Conservation (phyloP, 2,329 filamentous ascomycete genomes). For the Fusarium sp. region DNA sequence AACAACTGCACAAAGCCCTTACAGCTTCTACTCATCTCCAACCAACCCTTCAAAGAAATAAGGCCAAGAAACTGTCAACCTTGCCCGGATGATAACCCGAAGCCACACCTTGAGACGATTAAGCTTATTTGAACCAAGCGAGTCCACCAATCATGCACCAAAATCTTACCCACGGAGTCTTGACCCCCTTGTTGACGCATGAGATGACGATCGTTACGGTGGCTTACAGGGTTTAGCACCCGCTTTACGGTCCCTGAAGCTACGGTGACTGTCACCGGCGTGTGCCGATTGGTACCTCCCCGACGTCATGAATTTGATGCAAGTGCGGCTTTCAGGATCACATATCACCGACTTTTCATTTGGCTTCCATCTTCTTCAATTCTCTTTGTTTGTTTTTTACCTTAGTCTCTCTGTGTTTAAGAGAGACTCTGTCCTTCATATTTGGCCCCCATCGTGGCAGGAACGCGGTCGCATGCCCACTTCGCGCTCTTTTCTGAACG, state of each 20-base stretch:
- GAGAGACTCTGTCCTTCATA: background rate
- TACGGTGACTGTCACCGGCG: conserved; percentile 15
- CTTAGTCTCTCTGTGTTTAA: no score
- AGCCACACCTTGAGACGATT: conserved; percentile 25
- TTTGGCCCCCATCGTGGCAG: background rate
- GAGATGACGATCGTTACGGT: background rate
- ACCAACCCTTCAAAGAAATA: background rate
- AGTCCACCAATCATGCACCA: conserved; percentile 8
- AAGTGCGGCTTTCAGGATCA: conserved; percentile 6
- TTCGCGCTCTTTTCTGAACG: conserved; percentile 4
- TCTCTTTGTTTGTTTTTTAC: no score
- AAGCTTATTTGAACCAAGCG: conserved; percentile 20
- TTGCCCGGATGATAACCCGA: background rate
- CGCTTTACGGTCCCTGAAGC: conserved; percentile 10
- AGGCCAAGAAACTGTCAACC: background rate
- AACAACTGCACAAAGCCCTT: background rate
- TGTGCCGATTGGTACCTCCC: conserved; percentile 18
- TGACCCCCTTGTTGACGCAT: conserved; percentile 5
- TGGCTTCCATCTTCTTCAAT: background rate
- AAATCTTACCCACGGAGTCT: background rate
- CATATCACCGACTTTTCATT: conserved; percentile 4
- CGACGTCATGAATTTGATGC: background rate
- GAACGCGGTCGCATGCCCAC: conserved; percentile 15
- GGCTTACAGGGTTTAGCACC: background rate
- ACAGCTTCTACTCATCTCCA: background rate